Evolutionary conservation across 2,329 filamentous ascomycete genomes (phyloP), one percentile per base, ranked within the genome.

Genomic region (Fusarium sp.): DNA sequence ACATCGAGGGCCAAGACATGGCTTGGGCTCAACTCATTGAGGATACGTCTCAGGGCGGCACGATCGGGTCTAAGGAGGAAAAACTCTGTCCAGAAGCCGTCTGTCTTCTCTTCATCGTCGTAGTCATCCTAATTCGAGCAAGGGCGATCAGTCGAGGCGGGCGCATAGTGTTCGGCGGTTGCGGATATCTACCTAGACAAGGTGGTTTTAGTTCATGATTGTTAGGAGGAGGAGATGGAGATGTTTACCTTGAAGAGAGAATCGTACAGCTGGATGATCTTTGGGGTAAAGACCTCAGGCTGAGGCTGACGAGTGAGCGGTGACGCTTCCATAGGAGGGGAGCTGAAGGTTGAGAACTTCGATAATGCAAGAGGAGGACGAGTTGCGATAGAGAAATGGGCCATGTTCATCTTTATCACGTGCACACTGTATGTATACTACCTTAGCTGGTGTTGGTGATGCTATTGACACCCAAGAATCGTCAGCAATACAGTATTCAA

Each of bases 31-130:
- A 96, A 83, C n/a, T 86, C 83, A 68, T 90, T 88, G 65, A 99
- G 83, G 47, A 94, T 86, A 49, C 82, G 83, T 77, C 89, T 87
- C 69, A 99, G 83, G 48, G 89, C 87, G 7, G 84, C 79, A 56
- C 88, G 86, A 77, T 98, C 93, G 23, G 95, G 94, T 68, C 90
- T 90, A 61, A 98, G 85, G 37, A 99, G 86, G 79, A 99, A 99
- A 82, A 99, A 94, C 80, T 98, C 96, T 71, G 89, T 87, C 96
- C 96, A 99, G 82, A 98, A 99, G 42, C 94, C 95, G 64, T 97
- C 93, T 1, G 93, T 88, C 66, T 91, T 91, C 28, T 94, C 91
- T 52, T 84, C 80, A 62, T 89, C 87, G 64, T 92, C 86, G 59
- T 89, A 86, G 56, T 89, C 87, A 69, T 91, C 88, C 82, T 92